Conservation (phyloP, 768 basidiomycete genomes). For the Mrakia gelida region DNA sequence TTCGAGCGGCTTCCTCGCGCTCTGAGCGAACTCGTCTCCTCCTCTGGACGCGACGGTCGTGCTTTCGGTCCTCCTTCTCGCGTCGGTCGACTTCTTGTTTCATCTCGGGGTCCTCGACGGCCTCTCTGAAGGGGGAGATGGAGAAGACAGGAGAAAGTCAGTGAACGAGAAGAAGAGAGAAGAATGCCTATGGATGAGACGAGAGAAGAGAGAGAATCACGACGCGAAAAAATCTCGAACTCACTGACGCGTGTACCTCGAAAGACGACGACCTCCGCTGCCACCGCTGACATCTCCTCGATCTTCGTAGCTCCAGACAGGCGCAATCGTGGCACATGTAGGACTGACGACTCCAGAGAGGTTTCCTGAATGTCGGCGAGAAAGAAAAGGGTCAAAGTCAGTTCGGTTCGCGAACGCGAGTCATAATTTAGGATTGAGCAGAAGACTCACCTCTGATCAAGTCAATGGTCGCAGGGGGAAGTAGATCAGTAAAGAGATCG, state of each 20-base stretch:
- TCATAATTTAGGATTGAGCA: not conserved
- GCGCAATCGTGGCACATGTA: constrained; percentile 3
- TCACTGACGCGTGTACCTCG: not conserved
- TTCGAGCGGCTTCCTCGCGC: not conserved
- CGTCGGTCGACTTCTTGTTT: not conserved
- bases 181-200: no score
- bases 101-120: not conserved
- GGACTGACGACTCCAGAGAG: constrained; percentile 11
- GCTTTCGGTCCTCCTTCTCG: not conserved
- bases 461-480: no score
- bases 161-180: not conserved
- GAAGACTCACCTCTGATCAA: not conserved
- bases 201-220: not conserved
- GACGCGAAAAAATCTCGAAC: no score
- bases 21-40: not conserved
- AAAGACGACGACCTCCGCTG: constrained; percentile 1
- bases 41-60: not conserved
- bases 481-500: no score
- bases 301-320: constrained; percentile 22
- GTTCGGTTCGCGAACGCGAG: not conserved
- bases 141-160: not conserved
- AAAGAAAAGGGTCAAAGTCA: not conserved
- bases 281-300: constrained; percentile 14
- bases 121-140: not conserved
- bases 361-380: not conserved